Conservation (phyloP, 1,284 basidiomycete genomes). For the Cryptococcus neoformans region DNA sequence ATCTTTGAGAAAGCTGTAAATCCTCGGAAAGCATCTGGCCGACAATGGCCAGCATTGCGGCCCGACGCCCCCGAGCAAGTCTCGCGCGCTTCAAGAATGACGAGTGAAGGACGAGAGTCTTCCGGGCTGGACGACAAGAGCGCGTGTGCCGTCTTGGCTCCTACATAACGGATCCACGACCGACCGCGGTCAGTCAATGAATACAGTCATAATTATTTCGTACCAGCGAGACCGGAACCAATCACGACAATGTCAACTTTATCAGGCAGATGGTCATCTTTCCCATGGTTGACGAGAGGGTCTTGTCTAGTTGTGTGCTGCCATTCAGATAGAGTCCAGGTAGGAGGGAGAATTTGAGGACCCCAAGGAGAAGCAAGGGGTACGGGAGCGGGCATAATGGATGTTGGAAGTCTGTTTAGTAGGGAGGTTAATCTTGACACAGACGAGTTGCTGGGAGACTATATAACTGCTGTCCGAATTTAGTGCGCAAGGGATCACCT, state of each 20-base stretch:
- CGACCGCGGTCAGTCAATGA: neutral
- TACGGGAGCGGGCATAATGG: too few species aligned
- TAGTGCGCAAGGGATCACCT: too few species aligned
- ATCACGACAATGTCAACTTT: constrained; percentile 32
- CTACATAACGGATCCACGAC: neutral
- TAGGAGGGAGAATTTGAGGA: constrained; percentile 20
- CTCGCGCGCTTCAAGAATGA: constrained; percentile 44
- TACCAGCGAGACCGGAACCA: constrained; percentile 33
- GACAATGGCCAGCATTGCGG: constrained; percentile 45
- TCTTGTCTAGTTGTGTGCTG: constrained; percentile 30
- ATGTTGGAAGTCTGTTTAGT: too few species aligned
- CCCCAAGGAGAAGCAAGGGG: constrained; percentile 6
- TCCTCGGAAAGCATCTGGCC: constrained; percentile 24
- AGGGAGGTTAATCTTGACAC: too few species aligned
- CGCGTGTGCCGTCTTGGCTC: constrained; percentile 8
- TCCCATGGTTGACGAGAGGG: constrained; percentile 28
- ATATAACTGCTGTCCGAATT: too few species aligned
- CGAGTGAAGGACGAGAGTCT: constrained; percentile 19
- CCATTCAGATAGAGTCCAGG: constrained; percentile 35
- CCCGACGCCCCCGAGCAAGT: constrained; percentile 44
- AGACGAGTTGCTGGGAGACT: too few species aligned
- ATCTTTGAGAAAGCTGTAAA: constrained; percentile 31
- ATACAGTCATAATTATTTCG: neutral
- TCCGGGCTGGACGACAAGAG: constrained; percentile 1
- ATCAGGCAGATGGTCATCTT: constrained; percentile 20